A percentile compares a stretch with the other conserved stretches of the same genome.
phyloP scores from a whole-genome alignment of 768 basidiomycete species.

The Suillus luteus region DNA sequence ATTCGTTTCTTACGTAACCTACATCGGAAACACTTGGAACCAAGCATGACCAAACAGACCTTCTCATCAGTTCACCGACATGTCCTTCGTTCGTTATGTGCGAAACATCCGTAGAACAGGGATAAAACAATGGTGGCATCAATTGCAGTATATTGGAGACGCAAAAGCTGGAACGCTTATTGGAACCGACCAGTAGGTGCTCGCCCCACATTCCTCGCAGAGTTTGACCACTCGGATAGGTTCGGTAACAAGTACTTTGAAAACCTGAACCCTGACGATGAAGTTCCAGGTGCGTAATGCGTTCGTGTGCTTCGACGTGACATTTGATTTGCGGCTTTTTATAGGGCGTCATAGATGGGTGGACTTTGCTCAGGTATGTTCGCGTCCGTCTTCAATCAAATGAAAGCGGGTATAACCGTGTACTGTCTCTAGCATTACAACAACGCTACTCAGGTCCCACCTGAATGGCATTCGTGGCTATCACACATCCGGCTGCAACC shows the following conservation, averaged over 20 bases:
- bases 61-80: slow-evolving; percentile 29
- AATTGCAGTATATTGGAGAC: slow-evolving; percentile 92
- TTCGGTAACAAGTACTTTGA: slow-evolving; percentile 96
- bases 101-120: slow-evolving; percentile 77
- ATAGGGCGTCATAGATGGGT: slow-evolving; percentile 96
- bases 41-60: slow-evolving; percentile 29
- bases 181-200: slow-evolving; percentile 81
- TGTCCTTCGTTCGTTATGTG: slow-evolving; percentile 77
- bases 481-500: slow-evolving; percentile 84
- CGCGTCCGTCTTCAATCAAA: not conserved
- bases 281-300: slow-evolving; percentile 72
- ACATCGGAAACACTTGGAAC: slow-evolving; percentile 1
- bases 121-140: slow-evolving; percentile 84
- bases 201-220: slow-evolving; percentile 5
- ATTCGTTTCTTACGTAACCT: not conserved
- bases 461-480: slow-evolving; percentile 98
- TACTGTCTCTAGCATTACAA: slow-evolving; percentile 61
- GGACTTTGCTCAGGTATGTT: slow-evolving; percentile 80
- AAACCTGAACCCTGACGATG: slow-evolving; percentile 84
- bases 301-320: not conserved
- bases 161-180: slow-evolving; percentile 81
- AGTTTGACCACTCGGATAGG: slow-evolving; percentile 41
- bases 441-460: slow-evolving; percentile 91
- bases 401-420: slow-evolving; percentile 6
- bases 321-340: slow-evolving; percentile 1